These are phyloP conservation scores for Trichoderma sp. DNA, from an alignment of 2,329 filamentous ascomycete species.

Conservation along the genomic window DNA sequence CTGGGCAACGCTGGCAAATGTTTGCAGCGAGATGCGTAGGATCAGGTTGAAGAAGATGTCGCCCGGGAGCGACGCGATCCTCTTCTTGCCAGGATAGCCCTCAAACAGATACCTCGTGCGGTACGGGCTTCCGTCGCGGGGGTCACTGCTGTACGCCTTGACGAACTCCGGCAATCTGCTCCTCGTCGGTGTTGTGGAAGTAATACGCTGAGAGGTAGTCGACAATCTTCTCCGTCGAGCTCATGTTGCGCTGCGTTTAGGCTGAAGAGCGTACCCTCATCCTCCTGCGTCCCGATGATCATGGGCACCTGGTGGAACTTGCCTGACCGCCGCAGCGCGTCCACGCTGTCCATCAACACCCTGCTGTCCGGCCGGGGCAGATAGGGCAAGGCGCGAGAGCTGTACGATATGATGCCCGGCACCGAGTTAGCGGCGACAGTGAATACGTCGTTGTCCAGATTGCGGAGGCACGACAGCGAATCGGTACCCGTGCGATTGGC, in stretches of 20 bases:
- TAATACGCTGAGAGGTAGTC: conserved; percentile 64
- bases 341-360: conserved; percentile 63
- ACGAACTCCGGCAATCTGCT: conserved; percentile 61
- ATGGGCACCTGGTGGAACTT: conserved; percentile 53
- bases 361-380: conserved; percentile 72
- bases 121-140: conserved; percentile 71
- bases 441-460: conserved; percentile 60
- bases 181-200: conserved; percentile 59
- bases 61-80: conserved; percentile 72
- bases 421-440: conserved; percentile 70
- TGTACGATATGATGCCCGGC: conserved; percentile 67
- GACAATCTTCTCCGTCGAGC: conserved; percentile 59
- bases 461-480: conserved; percentile 67
- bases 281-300: conserved; percentile 73
- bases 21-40: conserved; percentile 64
- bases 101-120: conserved; percentile 67
- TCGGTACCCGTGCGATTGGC: conserved; percentile 64
- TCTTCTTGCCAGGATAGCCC: conserved; percentile 75
- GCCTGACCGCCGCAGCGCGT: conserved; percentile 55
- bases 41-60: conserved; percentile 75
- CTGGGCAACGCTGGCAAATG: conserved; percentile 51
- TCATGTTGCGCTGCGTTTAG: conserved; percentile 71
- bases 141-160: conserved; percentile 59
- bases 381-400: conserved; percentile 70
- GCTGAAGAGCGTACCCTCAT: conserved; percentile 75